Evolutionary conservation across 2,329 filamentous ascomycete species (phyloP).

Genomic region (Microdochium trichocladiopsis): DNA sequence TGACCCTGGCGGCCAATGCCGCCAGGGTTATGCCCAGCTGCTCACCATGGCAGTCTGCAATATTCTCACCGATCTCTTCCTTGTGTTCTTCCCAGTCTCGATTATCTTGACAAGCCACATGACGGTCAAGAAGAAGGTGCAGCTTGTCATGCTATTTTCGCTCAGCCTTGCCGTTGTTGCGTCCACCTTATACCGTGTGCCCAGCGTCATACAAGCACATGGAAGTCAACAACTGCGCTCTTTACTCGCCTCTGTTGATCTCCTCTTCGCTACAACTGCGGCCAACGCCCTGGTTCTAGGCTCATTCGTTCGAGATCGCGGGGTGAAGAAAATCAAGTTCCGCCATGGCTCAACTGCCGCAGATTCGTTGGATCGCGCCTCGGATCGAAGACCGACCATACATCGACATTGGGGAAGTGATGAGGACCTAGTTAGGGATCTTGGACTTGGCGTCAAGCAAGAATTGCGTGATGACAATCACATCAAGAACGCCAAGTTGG

Average conservation of each 20-base stretch:
- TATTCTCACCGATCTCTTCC: slow-evolving; percentile 78
- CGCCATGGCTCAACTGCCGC: slow-evolving; percentile 53
- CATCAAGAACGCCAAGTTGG: slow-evolving; percentile 7
- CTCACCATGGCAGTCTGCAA: slow-evolving; percentile 87
- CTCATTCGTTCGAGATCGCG: slow-evolving; percentile 85
- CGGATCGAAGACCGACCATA: slow-evolving; percentile 38
- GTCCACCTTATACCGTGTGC: slow-evolving; percentile 76
- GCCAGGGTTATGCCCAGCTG: slow-evolving; percentile 80
- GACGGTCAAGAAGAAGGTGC: slow-evolving; percentile 68
- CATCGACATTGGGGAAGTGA: slow-evolving; percentile 79
- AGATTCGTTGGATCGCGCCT: slow-evolving; percentile 52
- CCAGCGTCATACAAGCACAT: slow-evolving; percentile 61
- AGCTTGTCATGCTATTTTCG: slow-evolving; percentile 74
- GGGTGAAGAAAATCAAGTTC: slow-evolving; percentile 84
- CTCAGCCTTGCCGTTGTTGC: slow-evolving; percentile 74
- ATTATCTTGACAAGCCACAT: slow-evolving; percentile 78
- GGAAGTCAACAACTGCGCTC: slow-evolving; percentile 84
- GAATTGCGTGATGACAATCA: slow-evolving; percentile 34
- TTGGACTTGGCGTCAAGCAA: slow-evolving; percentile 63
- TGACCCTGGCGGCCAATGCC: slow-evolving; percentile 78
- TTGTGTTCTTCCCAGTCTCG: slow-evolving; percentile 83
- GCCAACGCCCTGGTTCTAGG: slow-evolving; percentile 87
- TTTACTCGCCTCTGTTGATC: slow-evolving; percentile 81
- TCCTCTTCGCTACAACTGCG: slow-evolving; percentile 79
- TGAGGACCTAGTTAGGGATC: slow-evolving; percentile 75